Evolutionary conservation across 306 rosid genomes (phyloP).

Genomic region (Canavalia gladiata): DNA sequence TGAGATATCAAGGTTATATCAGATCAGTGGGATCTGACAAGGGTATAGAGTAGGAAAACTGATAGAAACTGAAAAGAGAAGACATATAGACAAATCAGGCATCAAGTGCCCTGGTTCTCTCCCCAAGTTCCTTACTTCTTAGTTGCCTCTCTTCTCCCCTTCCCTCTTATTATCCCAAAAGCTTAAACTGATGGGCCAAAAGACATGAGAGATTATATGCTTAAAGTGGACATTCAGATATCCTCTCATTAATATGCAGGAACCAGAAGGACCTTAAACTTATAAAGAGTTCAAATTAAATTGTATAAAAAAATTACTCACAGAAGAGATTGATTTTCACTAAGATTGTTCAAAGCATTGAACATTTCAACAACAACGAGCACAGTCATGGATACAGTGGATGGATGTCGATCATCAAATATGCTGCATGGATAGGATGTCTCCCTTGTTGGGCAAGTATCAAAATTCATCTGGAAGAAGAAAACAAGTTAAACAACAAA

Average conservation of each 20-base stretch:
- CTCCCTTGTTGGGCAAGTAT: constrained; percentile 84
- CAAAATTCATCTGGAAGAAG: constrained; percentile 82
- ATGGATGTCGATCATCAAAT: constrained; percentile 95
- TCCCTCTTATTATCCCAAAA: not conserved
- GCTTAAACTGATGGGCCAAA: constrained; percentile 18
- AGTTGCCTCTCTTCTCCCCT: not conserved
- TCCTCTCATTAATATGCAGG: constrained; percentile 33
- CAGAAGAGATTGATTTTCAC: constrained; percentile 98
- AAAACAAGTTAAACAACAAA: constrained; percentile 36
- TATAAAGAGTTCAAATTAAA: constrained; percentile 33
- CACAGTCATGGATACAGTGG: constrained; percentile 97
- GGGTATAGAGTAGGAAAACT: not conserved
- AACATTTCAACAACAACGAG: constrained; percentile 99
- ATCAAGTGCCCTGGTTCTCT: constrained; percentile 2
- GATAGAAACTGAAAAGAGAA: not conserved
- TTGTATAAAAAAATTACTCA: constrained; percentile 59
- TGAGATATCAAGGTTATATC: constrained; percentile 6
- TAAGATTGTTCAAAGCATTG: constrained; percentile 97
- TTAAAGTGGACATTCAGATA: constrained; percentile 21
- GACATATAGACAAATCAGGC: constrained; percentile 3
- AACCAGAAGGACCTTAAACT: constrained; percentile 21
- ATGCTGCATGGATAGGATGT: constrained; percentile 93
- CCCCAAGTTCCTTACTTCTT: not conserved
- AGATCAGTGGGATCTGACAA: not conserved
- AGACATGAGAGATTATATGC: constrained; percentile 10